These are phyloP conservation scores for Cystoderma amianthinum DNA, from an alignment of 768 basidiomycete species.

Conservation along the genomic window DNA sequence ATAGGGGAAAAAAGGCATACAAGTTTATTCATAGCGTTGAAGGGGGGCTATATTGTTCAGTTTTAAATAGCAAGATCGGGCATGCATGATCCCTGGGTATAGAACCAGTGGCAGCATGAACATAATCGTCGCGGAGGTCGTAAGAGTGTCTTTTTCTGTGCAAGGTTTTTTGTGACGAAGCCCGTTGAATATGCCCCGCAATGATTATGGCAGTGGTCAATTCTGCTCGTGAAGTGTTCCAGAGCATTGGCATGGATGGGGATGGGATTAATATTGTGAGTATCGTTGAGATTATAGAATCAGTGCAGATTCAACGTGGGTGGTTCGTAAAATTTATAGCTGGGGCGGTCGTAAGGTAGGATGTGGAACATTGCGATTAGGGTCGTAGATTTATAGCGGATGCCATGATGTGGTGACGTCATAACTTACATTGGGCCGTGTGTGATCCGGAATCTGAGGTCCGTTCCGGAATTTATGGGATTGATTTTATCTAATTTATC, in stretches of 20 bases:
- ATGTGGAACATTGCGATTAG: no score
- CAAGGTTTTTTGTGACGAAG: conserved; percentile 5
- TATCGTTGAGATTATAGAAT: neutral
- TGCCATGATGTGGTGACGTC: no score
- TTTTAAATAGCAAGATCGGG: neutral
- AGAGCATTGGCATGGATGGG: neutral
- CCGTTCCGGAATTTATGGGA: no score
- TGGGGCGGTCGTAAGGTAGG: neutral
- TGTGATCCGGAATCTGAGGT: no score
- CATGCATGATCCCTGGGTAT: neutral
- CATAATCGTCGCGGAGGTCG: conserved; percentile 18
- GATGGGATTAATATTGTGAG: neutral
- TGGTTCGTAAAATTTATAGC: neutral
- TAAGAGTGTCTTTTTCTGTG: conserved; percentile 19
- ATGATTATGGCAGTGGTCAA: neutral
- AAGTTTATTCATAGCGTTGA: neutral
- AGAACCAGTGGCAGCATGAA: conserved; percentile 4
- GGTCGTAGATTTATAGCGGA: no score
- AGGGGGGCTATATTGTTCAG: neutral
- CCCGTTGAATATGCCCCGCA: neutral
- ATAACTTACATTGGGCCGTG: no score
- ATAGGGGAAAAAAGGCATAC: neutral
- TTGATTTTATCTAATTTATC: no score
- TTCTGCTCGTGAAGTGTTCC: neutral
- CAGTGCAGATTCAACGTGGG: neutral